Conservation (phyloP, 2,329 filamentous ascomycete species). For the Gremmenia infestans region DNA sequence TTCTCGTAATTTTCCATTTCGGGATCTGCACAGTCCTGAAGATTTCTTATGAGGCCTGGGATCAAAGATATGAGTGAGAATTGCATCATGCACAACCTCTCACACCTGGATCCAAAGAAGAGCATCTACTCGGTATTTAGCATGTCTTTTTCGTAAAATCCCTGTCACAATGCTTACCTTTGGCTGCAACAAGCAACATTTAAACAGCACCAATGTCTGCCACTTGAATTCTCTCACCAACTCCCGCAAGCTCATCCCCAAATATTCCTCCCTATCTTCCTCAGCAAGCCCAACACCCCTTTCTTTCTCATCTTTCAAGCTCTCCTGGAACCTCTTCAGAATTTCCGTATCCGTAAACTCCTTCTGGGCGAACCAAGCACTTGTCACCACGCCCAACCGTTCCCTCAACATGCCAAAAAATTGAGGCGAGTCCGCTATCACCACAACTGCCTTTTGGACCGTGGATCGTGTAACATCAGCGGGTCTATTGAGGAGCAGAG, state of each 20-base stretch:
- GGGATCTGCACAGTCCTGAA: slow-evolving; percentile 96
- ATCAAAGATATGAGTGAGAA: slow-evolving; percentile 95
- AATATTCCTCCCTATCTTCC: slow-evolving; percentile 75
- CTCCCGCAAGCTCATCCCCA: slow-evolving; percentile 84
- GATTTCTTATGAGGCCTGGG: slow-evolving; percentile 80
- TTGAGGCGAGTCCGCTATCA: slow-evolving; percentile 86
- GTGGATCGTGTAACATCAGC: slow-evolving; percentile 93
- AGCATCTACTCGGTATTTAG: slow-evolving; percentile 64
- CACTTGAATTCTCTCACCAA: slow-evolving; percentile 91
- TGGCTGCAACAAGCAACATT: slow-evolving; percentile 87
- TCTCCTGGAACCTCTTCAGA: slow-evolving; percentile 84
- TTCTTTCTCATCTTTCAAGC: slow-evolving; percentile 63
- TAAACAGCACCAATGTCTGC: slow-evolving; percentile 90
- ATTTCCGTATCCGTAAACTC: slow-evolving; percentile 93
- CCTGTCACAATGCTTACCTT: slow-evolving; percentile 55
- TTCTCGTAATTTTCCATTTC: slow-evolving; percentile 80
- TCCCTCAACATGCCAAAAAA: slow-evolving; percentile 88
- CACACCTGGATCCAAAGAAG: slow-evolving; percentile 96
- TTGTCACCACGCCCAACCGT: slow-evolving; percentile 83
- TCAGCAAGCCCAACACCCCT: slow-evolving; percentile 58
- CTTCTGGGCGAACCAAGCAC: slow-evolving; percentile 91
- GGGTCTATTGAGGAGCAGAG: slow-evolving; percentile 69
- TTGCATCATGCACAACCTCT: slow-evolving; percentile 95
- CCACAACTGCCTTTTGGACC: slow-evolving; percentile 96
- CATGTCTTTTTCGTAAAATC: neutral